phyloP scores from a whole-genome alignment of 768 basidiomycete species.

The Tylopilus balloui region DNA sequence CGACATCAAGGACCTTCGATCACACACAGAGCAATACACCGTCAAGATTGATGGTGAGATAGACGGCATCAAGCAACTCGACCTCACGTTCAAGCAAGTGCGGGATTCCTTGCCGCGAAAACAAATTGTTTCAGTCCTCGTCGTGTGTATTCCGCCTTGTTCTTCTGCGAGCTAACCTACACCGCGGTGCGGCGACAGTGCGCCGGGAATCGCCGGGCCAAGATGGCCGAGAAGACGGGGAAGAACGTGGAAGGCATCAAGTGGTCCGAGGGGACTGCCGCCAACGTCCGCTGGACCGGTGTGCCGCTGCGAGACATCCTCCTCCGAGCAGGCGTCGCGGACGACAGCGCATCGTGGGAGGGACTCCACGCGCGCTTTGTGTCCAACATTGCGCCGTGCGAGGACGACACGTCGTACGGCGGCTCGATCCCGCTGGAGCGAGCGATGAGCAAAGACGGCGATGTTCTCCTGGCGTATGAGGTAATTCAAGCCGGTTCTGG shows the following conservation, averaged over 20 bases:
- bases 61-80: conserved; percentile 10
- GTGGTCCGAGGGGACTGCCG: conserved; percentile 67
- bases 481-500: conserved; percentile 25
- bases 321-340: conserved; percentile 37
- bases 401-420: conserved; percentile 61
- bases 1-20: conserved; percentile 22
- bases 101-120: conserved; percentile 15
- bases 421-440: conserved; percentile 55
- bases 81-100: conserved; percentile 19
- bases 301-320: conserved; percentile 55
- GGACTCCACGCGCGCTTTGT: conserved; percentile 55
- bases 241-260: conserved; percentile 49
- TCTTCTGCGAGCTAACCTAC: neutral
- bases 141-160: conserved; percentile 35
- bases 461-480: conserved; percentile 61
- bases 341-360: conserved; percentile 14
- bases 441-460: conserved; percentile 42
- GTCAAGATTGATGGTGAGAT: conserved; percentile 28
- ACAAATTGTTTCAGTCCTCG: conserved; percentile 49
- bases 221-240: conserved; percentile 55
- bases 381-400: conserved; percentile 55
- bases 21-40: conserved; percentile 19
- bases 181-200: conserved; percentile 33
- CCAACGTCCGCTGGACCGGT: conserved; percentile 66
- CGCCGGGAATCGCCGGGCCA: conserved; percentile 62